Conservation (phyloP, 2,329 filamentous ascomycete species). For the Fonsecaea multimorphosa region DNA sequence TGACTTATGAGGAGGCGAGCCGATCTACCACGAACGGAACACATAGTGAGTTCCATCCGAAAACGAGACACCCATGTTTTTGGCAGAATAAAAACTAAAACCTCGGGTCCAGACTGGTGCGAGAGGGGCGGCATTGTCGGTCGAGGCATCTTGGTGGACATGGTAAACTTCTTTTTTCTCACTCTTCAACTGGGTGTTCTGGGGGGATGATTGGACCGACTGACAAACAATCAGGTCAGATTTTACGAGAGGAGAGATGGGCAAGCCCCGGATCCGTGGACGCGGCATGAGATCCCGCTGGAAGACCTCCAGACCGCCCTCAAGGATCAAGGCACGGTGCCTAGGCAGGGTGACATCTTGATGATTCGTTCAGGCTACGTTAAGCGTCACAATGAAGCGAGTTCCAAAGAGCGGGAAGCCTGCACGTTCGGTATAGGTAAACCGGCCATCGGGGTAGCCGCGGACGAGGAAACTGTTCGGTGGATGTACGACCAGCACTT, state of each 20-base stretch:
- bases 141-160: background rate
- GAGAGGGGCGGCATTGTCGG: background rate
- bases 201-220: background rate
- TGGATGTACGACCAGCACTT: slow-evolving; percentile 75
- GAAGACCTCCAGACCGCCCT: background rate
- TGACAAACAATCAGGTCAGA: slow-evolving; percentile 1
- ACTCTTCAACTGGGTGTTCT: background rate
- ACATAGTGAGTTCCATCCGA: background rate
- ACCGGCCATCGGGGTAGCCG: slow-evolving; percentile 53
- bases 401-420: slow-evolving; percentile 38
- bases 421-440: slow-evolving; percentile 44
- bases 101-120: background rate
- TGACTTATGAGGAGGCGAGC: slow-evolving; percentile 36
- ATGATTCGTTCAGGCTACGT: slow-evolving; percentile 69
- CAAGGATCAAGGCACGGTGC: slow-evolving; percentile 56
- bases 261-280: slow-evolving; percentile 43
- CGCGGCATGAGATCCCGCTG: background rate
- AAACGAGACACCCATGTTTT: background rate
- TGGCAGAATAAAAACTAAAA: background rate
- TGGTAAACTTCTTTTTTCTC: background rate
- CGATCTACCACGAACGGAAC: background rate
- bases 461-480: slow-evolving; percentile 61
- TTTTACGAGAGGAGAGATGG: background rate
- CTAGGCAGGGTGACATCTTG: slow-evolving; percentile 67
- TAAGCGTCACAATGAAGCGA: slow-evolving; percentile 60